These are phyloP conservation scores for Monsonia emarginata DNA, from an alignment of 441 rosid genomes.

Conservation along the genomic window DNA sequence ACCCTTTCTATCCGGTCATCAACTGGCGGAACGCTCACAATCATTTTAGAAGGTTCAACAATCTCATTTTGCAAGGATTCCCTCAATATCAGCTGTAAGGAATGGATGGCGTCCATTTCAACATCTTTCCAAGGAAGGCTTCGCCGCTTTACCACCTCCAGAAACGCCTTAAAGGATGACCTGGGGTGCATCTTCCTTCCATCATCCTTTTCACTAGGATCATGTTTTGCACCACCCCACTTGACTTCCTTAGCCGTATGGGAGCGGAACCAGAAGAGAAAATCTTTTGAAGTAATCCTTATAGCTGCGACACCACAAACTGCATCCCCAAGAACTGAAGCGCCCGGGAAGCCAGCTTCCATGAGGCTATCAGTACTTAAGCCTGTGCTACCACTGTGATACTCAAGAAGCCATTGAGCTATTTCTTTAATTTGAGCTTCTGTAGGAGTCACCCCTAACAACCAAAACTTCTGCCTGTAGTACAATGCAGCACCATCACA, in stretches of 20 bases:
- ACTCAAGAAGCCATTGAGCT: constrained; percentile 55
- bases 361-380: constrained; percentile 70
- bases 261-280: constrained; percentile 83
- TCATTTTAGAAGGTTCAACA: constrained; percentile 36
- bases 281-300: constrained; percentile 48
- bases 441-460: constrained; percentile 61
- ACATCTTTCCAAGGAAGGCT: constrained; percentile 71
- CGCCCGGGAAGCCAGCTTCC: constrained; percentile 78
- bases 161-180: constrained; percentile 77
- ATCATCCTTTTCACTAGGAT: constrained; percentile 53
- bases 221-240: constrained; percentile 90
- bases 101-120: constrained; percentile 84
- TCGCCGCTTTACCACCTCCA: constrained; percentile 62
- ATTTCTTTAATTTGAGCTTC: constrained; percentile 60
- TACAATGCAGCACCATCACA: constrained; percentile 79
- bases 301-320: constrained; percentile 69
- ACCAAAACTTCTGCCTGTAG: constrained; percentile 49
- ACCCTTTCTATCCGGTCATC: constrained; percentile 42
- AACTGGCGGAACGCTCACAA: constrained; percentile 33
- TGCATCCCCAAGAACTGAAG: constrained; percentile 53
- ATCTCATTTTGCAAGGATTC: constrained; percentile 50
- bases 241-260: constrained; percentile 62
- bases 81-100: constrained; percentile 68
- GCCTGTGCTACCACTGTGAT: constrained; percentile 49
- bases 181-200: constrained; percentile 79